Evolutionary conservation across 441 rosid species (phyloP).

Genomic region (Populus tomentosa): DNA sequence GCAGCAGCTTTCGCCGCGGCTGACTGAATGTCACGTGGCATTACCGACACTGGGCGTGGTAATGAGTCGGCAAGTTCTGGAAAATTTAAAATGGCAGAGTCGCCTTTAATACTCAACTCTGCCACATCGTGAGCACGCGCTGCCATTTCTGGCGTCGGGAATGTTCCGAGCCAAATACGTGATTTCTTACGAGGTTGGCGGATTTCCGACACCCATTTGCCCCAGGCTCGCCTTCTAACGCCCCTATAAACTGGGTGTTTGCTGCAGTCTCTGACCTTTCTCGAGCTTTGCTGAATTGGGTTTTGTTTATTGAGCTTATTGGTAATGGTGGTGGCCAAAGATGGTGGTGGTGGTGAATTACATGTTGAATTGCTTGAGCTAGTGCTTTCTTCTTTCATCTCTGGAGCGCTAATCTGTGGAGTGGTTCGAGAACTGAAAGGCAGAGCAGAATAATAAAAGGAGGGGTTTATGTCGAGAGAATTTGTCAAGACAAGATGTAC

Average conservation of each 20-base stretch:
- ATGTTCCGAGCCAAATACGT: constrained; percentile 84
- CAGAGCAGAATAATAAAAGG: not conserved
- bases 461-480: constrained; percentile 19
- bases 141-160: constrained; percentile 78
- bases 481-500: constrained; percentile 6
- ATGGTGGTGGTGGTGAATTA: not conserved
- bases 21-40: constrained; percentile 59
- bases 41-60: constrained; percentile 55
- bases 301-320: not conserved
- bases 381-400: constrained; percentile 12
- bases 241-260: constrained; percentile 62
- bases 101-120: constrained; percentile 60
- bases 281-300: not conserved
- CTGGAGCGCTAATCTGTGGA: not conserved
- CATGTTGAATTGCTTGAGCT: not conserved
- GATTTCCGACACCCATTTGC: constrained; percentile 88
- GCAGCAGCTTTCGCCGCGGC: constrained; percentile 74
- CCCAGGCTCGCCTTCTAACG: constrained; percentile 81
- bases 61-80: constrained; percentile 44
- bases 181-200: constrained; percentile 73
- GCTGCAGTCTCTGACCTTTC: not conserved
- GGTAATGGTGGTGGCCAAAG: not conserved
- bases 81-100: constrained; percentile 64
- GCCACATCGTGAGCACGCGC: constrained; percentile 93
- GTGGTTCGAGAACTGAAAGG: not conserved